phyloP scores from a whole-genome alignment of 2,329 filamentous ascomycete genomes.

The Epichloe baconii region DNA sequence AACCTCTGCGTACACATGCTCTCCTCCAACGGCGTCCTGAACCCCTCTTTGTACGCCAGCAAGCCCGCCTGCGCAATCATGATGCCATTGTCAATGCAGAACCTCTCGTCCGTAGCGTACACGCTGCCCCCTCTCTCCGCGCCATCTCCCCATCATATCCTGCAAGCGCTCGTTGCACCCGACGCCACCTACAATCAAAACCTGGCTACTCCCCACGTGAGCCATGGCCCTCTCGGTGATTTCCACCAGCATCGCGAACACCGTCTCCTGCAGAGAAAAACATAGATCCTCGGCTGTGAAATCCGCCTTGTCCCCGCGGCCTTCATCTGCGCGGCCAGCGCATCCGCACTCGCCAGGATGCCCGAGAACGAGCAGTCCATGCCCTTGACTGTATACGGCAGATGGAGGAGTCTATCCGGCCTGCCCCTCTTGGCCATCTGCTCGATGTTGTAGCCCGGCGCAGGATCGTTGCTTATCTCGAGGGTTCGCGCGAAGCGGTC shows the following conservation, averaged over 20 bases:
- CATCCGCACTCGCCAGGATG: slow-evolving; percentile 73
- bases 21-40: slow-evolving; percentile 62
- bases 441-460: slow-evolving; percentile 96
- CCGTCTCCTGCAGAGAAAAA: slow-evolving; percentile 88
- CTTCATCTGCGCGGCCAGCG: slow-evolving; percentile 57
- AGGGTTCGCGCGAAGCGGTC: slow-evolving; percentile 90
- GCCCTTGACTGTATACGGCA: slow-evolving; percentile 93
- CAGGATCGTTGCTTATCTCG: slow-evolving; percentile 86
- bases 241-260: slow-evolving; percentile 95
- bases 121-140: slow-evolving; percentile 82
- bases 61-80: slow-evolving; percentile 98
- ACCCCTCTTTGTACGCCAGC: slow-evolving; percentile 71
- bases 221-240: slow-evolving; percentile 98
- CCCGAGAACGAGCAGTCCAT: slow-evolving; percentile 98
- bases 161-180: slow-evolving; percentile 90
- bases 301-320: slow-evolving; percentile 31
- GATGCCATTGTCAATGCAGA: slow-evolving; percentile 98
- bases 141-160: slow-evolving; percentile 99
- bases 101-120: slow-evolving; percentile 90
- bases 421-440: slow-evolving; percentile 66
- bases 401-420: slow-evolving; percentile 53
- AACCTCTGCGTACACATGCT: slow-evolving; percentile 78
- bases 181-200: slow-evolving; percentile 89
- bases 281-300: slow-evolving; percentile 79
- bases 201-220: slow-evolving; percentile 81